These are phyloP conservation scores for Rhizomucor pusillus DNA, from an alignment of 371 early-diverging fungal species.

Conservation along the genomic window DNA sequence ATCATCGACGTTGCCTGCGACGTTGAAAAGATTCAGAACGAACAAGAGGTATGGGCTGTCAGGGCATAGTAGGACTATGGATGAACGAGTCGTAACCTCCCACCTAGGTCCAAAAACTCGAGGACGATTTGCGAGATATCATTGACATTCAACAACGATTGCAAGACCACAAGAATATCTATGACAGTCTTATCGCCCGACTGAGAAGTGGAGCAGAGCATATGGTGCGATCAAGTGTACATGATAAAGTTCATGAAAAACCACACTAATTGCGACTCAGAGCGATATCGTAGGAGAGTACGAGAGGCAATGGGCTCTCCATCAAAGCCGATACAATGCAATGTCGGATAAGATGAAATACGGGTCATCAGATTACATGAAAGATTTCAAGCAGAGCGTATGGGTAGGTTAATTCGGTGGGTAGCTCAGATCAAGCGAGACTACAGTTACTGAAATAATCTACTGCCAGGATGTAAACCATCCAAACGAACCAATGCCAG, in stretches of 20 bases:
- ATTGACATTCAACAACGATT: constrained; percentile 15
- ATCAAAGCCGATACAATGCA: not conserved
- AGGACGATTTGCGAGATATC: constrained; percentile 1
- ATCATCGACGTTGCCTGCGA: constrained; percentile 14
- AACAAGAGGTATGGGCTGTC: constrained; percentile 2
- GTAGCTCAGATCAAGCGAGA: not conserved
- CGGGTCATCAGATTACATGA: constrained; percentile 2
- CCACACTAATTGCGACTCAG: constrained; percentile 5
- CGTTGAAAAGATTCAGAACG: constrained; percentile 11
- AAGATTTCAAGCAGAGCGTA: constrained; percentile 10
- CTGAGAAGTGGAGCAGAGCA: not conserved
- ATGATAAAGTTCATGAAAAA: too few relatives aligned
- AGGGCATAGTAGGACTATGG: too few relatives aligned
- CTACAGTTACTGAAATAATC: not conserved
- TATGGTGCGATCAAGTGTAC: too few relatives aligned
- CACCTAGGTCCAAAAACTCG: constrained; percentile 1
- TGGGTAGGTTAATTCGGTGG: constrained; percentile 8
- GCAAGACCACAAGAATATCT: constrained; percentile 11
- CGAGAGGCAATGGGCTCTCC: not conserved
- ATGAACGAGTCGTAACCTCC: too few relatives aligned
- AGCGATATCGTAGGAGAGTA: constrained; percentile 1
- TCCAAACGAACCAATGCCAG: constrained; percentile 33
- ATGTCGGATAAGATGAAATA: constrained; percentile 6
- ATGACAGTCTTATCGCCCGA: not conserved
- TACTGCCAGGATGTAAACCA: constrained; percentile 33